Conservation (phyloP, 768 basidiomycete genomes). For the Mycena metata region DNA sequence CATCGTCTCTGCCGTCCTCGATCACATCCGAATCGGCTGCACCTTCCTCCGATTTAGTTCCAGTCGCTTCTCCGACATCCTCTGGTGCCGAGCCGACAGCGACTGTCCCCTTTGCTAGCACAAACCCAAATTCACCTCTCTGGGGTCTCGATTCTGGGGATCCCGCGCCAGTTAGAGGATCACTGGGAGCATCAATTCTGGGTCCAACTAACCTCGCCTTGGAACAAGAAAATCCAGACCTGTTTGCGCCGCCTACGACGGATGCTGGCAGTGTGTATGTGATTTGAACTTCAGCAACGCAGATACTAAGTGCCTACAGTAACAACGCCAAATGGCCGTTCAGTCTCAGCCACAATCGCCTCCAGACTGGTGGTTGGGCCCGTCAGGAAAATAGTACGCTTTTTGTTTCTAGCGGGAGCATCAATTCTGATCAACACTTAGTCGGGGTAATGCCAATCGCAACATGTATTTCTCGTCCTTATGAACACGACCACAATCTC, state of each 20-base stretch:
- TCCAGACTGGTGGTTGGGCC: conserved; percentile 72
- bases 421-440: conserved; percentile 36
- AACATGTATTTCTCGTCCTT: conserved; percentile 50
- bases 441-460: conserved; percentile 66
- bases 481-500: conserved; percentile 3
- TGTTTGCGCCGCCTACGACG: conserved; percentile 60
- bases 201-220: conserved; percentile 58
- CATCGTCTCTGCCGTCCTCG: conserved; percentile 32
- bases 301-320: neutral
- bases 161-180: conserved; percentile 54
- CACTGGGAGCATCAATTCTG: conserved; percentile 56
- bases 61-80: conserved; percentile 30
- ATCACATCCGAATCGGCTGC: conserved; percentile 27
- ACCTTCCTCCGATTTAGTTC: conserved; percentile 6
- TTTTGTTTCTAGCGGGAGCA: neutral
- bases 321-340: conserved; percentile 71
- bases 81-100: conserved; percentile 51
- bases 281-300: neutral
- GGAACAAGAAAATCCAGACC: conserved; percentile 60
- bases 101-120: conserved; percentile 59
- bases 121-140: conserved; percentile 61
- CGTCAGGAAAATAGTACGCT: conserved; percentile 64
- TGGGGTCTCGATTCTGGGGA: conserved; percentile 46
- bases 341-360: conserved; percentile 66
- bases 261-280: conserved; percentile 60